A percentile compares a stretch with the other conserved stretches of the same genome.
Conservation (phyloP, 2,329 filamentous ascomycete genomes). For the Cordyceps farinosa region DNA sequence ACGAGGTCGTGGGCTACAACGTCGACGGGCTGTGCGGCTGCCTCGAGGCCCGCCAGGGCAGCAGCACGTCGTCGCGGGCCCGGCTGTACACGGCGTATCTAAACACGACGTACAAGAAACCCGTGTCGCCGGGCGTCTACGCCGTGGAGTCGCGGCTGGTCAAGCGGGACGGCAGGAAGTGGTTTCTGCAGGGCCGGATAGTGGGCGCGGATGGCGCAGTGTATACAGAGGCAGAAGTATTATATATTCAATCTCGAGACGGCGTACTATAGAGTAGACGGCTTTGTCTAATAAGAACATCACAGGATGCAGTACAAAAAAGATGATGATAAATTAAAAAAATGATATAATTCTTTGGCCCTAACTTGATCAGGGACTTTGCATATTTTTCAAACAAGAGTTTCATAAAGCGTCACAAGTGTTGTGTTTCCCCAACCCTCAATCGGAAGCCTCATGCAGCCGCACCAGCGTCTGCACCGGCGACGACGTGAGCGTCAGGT, state of each 20-base stretch:
- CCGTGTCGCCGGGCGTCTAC: conserved; percentile 11
- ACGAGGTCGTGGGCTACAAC: conserved; percentile 8
- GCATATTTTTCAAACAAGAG: not conserved
- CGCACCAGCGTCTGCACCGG: conserved; percentile 4
- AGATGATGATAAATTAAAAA: not conserved
- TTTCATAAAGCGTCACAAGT: not conserved
- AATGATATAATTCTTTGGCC: not conserved
- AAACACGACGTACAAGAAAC: conserved; percentile 1
- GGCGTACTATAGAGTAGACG: not conserved
- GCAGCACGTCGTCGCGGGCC: not conserved
- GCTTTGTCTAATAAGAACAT: not conserved
- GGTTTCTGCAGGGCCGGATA: not conserved
- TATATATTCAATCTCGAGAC: conserved; percentile 7
- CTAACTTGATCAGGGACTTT: too few relatives aligned
- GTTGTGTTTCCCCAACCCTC: not conserved
- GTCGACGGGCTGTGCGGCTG: conserved; percentile 6
- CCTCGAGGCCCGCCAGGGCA: not conserved
- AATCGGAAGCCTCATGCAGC: conserved; percentile 5
- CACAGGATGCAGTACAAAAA: not conserved
- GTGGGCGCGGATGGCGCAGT: not conserved
- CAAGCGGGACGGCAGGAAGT: conserved; percentile 9
- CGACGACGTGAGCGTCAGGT: not conserved
- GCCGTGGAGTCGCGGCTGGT: conserved; percentile 7
- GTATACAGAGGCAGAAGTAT: conserved; percentile 6
- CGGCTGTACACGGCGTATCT: conserved; percentile 12